A percentile compares a stretch with the other conserved stretches of the same genome.
Conservation (phyloP, 2,329 filamentous ascomycete species). For the Neurospora crassa region DNA sequence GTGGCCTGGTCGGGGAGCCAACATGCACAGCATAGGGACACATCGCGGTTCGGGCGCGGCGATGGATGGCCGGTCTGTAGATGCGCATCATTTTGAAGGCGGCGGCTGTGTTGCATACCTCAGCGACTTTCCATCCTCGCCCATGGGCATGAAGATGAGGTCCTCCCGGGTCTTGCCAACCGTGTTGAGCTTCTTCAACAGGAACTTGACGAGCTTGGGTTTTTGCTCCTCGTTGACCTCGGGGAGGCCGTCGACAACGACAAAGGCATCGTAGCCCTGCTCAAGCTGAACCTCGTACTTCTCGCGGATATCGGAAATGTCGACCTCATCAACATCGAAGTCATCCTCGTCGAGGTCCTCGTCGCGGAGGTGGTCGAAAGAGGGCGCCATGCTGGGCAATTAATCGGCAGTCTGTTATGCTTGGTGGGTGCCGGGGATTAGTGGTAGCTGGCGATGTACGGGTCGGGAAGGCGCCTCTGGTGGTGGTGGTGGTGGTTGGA, state of each 20-base stretch:
- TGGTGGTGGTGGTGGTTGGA: slow-evolving; percentile 2
- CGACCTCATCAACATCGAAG: slow-evolving; percentile 86
- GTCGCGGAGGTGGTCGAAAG: slow-evolving; percentile 86
- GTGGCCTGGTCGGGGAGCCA: not conserved
- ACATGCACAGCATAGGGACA: not conserved
- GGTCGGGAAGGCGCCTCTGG: slow-evolving; percentile 2
- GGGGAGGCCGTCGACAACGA: slow-evolving; percentile 91
- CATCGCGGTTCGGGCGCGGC: not conserved
- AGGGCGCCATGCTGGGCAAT: slow-evolving; percentile 70
- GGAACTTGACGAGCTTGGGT: slow-evolving; percentile 90
- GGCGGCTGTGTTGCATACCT: slow-evolving; percentile 44
- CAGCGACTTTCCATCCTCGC: slow-evolving; percentile 75
- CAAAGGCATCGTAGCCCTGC: slow-evolving; percentile 91
- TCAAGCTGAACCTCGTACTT: slow-evolving; percentile 95
- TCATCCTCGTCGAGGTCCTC: slow-evolving; percentile 80
- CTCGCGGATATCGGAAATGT: slow-evolving; percentile 87
- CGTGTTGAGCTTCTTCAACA: slow-evolving; percentile 83
- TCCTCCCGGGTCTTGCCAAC: slow-evolving; percentile 82
- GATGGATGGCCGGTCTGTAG: not conserved
- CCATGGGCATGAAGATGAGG: slow-evolving; percentile 86
- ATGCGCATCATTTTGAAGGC: not conserved
- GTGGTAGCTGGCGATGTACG: not conserved
- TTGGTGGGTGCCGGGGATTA: not conserved
- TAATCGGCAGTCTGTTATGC: slow-evolving; percentile 3
- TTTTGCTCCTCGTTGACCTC: slow-evolving; percentile 83